Conservation (phyloP, 2,329 filamentous ascomycete species). For the Cordyceps tenuipes region DNA sequence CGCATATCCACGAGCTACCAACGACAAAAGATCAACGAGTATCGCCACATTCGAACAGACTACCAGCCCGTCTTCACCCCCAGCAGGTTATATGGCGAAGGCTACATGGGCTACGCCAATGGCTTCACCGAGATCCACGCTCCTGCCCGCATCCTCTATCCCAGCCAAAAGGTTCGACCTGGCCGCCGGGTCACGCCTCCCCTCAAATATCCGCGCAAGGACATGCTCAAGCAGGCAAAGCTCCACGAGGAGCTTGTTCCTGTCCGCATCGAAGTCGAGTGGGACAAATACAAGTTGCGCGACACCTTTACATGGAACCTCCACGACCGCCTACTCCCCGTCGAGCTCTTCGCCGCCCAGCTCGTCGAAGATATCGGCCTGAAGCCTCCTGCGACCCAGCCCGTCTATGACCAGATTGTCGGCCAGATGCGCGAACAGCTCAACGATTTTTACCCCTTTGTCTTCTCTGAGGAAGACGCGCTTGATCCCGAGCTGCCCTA, state of each 20-base stretch:
- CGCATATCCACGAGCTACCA: constrained; percentile 54
- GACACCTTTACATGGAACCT: constrained; percentile 99
- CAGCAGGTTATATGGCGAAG: constrained; percentile 56
- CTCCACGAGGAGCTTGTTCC: constrained; percentile 88
- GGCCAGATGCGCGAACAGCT: constrained; percentile 81
- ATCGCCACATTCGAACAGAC: constrained; percentile 50
- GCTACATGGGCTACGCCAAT: constrained; percentile 87
- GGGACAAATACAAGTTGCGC: constrained; percentile 89
- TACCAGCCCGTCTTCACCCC: constrained; percentile 49
- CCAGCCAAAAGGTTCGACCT: constrained; percentile 63
- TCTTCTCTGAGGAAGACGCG: constrained; percentile 82
- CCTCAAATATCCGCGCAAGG: constrained; percentile 68
- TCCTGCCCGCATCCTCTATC: constrained; percentile 69
- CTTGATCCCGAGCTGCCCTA: constrained; percentile 87
- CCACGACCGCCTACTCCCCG: constrained; percentile 74
- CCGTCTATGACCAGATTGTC: constrained; percentile 51
- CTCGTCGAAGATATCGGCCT: constrained; percentile 85
- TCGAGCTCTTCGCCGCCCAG: constrained; percentile 78
- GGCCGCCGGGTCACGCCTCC: constrained; percentile 68
- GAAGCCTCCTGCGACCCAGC: constrained; percentile 60
- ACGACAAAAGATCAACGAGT: constrained; percentile 61
- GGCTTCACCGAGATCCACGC: constrained; percentile 65
- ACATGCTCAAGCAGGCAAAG: constrained; percentile 78
- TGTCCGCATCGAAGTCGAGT: constrained; percentile 84
- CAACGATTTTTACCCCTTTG: constrained; percentile 85